Evolutionary conservation across 129 eudicot genomes (phyloP).

Genomic region (Escallonia herrerae): DNA sequence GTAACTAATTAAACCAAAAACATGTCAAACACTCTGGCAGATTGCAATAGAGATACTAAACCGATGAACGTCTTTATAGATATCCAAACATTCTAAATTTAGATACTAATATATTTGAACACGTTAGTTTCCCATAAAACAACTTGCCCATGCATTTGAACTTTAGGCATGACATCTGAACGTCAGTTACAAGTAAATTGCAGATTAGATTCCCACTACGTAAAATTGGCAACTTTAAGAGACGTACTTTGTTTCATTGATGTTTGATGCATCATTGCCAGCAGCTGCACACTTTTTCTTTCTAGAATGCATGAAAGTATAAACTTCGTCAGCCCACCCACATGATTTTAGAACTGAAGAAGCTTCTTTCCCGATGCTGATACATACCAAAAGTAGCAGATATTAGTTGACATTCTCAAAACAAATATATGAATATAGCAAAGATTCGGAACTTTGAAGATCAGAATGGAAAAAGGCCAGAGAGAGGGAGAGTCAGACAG

Average conservation of each 20-base stretch:
- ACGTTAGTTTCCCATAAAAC: not conserved
- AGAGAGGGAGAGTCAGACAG: too few species aligned
- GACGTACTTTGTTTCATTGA: constrained; percentile 63
- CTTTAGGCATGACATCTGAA: not conserved
- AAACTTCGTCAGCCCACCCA: constrained; percentile 67
- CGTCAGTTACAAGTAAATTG: not conserved
- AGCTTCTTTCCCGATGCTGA: constrained; percentile 78
- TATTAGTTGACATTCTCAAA: constrained; percentile 6
- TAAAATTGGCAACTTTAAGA: not conserved
- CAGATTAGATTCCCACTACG: not conserved
- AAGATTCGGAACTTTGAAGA: not conserved
- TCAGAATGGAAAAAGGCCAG: too few species aligned
- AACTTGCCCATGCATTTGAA: not conserved
- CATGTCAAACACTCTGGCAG: too few species aligned
- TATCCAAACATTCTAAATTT: too few species aligned
- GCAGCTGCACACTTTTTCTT: constrained; percentile 36
- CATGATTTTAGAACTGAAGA: constrained; percentile 42
- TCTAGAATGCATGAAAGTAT: constrained; percentile 47
- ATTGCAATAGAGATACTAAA: too few species aligned
- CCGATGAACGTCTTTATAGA: too few species aligned
- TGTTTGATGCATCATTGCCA: constrained; percentile 22
- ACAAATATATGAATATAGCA: not conserved
- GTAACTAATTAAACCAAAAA: too few species aligned
- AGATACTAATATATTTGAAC: too few species aligned
- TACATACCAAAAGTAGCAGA: constrained; percentile 10